These are phyloP conservation scores for Cyamopsis tetragonoloba DNA, from an alignment of 306 rosid genomes.

Conservation along the genomic window DNA sequence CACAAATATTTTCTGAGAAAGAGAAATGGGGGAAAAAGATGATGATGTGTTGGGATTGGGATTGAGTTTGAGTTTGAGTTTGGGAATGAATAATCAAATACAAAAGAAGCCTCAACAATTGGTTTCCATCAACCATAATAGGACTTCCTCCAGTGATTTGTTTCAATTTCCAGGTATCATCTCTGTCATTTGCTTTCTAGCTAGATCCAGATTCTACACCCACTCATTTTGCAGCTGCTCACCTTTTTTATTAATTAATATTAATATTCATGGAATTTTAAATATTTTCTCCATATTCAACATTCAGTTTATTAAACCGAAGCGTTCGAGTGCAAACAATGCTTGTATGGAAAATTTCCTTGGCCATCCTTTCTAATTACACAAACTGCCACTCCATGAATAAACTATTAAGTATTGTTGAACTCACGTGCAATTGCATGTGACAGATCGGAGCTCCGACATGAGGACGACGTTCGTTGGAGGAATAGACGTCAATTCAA, in stretches of 20 bases:
- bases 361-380: background rate
- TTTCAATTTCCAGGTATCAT: constrained; percentile 40
- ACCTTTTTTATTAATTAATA: no score
- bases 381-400: background rate
- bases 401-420: background rate
- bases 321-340: background rate
- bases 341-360: background rate
- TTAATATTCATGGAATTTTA: background rate
- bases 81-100: constrained; percentile 40
- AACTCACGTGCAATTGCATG: constrained; percentile 4
- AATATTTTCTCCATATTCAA: background rate
- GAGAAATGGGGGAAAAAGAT: constrained; percentile 48
- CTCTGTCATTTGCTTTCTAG: background rate
- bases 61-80: constrained; percentile 40
- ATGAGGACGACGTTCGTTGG: constrained; percentile 37
- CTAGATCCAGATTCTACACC: background rate
- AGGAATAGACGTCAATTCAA: constrained; percentile 47
- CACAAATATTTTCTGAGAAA: background rate
- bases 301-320: background rate
- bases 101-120: constrained; percentile 28
- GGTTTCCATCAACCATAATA: constrained; percentile 25
- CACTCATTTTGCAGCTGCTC: background rate
- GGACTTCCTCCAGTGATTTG: constrained; percentile 30
- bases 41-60: constrained; percentile 31
- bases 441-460: constrained; percentile 45